These are phyloP conservation scores for Climacium dendroides DNA, from an alignment of 225 moss, liverwort and hornwort genomes.

Conservation along the genomic window DNA sequence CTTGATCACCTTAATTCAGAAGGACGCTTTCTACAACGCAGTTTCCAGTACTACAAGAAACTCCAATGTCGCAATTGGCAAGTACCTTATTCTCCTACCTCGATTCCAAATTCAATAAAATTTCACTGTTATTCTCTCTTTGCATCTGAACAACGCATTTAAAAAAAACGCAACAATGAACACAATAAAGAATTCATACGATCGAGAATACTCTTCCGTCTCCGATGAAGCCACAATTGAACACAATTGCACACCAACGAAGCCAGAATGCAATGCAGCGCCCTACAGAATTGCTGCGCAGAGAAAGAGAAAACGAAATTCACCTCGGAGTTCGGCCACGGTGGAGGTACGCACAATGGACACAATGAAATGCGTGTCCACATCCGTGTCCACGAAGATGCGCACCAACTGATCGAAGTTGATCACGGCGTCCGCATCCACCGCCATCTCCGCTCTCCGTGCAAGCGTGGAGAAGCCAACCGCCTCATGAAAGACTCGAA, in stretches of 20 bases:
- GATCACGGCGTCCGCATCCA: background rate
- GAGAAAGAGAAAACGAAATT: background rate
- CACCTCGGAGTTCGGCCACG: constrained; percentile 36
- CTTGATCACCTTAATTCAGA: background rate
- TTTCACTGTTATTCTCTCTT: too few species aligned
- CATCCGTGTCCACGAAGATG: constrained; percentile 34
- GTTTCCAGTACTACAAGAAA: background rate
- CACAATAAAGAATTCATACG: background rate
- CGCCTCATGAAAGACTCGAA: background rate
- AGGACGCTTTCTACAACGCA: background rate
- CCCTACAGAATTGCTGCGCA: background rate
- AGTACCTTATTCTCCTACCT: too few species aligned
- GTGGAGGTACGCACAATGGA: constrained; percentile 12
- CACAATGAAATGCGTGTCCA: constrained; percentile 36
- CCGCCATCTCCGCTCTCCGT: background rate
- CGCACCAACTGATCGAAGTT: constrained; percentile 22
- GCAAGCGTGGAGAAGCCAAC: background rate
- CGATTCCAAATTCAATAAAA: background rate
- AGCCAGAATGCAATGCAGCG: background rate
- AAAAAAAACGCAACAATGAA: background rate
- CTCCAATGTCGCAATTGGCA: background rate
- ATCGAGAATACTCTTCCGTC: too few species aligned
- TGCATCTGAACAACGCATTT: background rate
- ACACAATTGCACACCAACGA: background rate
- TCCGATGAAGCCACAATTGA: background rate